Evolutionary conservation across 208 protist genomes (phyloP).

Genomic region (Angomonas ambiguus): DNA sequence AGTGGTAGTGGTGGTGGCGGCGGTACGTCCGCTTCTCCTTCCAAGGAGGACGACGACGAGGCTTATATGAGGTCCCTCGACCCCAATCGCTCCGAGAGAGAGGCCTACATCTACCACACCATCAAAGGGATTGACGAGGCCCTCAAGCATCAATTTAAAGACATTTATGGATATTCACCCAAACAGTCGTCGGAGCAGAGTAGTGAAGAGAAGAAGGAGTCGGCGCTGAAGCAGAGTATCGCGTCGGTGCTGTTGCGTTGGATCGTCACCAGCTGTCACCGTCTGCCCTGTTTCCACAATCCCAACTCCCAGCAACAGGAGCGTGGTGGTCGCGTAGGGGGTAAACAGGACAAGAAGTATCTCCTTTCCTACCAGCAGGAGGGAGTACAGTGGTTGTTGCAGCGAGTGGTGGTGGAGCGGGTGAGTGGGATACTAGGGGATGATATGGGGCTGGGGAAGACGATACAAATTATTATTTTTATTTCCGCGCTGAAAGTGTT

Average conservation of each 20-base stretch:
- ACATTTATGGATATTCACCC: neutral
- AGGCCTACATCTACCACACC: slow-evolving; percentile 22
- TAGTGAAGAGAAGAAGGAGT: neutral
- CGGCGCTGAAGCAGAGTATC: neutral
- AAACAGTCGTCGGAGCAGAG: neutral
- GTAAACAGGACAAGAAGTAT: slow-evolving; percentile 2
- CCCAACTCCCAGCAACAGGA: neutral
- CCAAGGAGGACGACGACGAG: slow-evolving; percentile 2
- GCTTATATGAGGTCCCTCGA: slow-evolving; percentile 25
- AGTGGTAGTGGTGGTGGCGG: too few relatives aligned
- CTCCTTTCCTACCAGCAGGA: slow-evolving; percentile 95
- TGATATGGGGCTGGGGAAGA: slow-evolving; percentile 94
- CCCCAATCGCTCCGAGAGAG: slow-evolving; percentile 16
- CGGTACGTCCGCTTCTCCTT: too few relatives aligned
- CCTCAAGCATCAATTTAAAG: slow-evolving; percentile 22
- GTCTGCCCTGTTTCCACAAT: neutral
- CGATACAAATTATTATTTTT: slow-evolving; percentile 80
- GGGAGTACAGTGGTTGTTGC: slow-evolving; percentile 96
- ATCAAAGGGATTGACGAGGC: slow-evolving; percentile 24
- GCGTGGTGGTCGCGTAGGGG: neutral
- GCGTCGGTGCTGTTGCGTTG: neutral
- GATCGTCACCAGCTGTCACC: neutral
- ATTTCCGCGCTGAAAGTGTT: slow-evolving; percentile 8
- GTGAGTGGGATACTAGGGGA: slow-evolving; percentile 94
- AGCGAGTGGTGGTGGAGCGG: slow-evolving; percentile 82